These are phyloP conservation scores for Acmispon strigosus DNA, from an alignment of 306 rosid genomes.

Conservation along the genomic window DNA sequence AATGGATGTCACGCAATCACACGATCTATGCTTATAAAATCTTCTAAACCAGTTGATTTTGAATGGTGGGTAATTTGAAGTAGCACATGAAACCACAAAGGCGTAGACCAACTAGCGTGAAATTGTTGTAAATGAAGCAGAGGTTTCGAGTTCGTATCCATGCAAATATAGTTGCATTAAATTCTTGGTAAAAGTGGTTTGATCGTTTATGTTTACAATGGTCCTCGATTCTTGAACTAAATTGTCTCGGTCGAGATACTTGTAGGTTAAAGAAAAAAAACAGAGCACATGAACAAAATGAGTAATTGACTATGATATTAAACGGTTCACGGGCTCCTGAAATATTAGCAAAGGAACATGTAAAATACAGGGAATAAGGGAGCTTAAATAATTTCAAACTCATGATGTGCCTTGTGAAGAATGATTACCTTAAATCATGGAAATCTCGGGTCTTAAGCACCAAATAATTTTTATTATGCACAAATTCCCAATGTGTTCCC, in stretches of 20 bases:
- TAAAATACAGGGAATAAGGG: neutral
- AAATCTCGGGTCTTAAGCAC: constrained; percentile 11
- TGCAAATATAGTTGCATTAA: too few species aligned
- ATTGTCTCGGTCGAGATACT: too few species aligned
- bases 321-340: neutral
- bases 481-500: constrained; percentile 19
- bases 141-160: too few species aligned
- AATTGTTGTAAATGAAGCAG: too few species aligned
- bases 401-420: neutral
- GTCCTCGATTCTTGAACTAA: too few species aligned
- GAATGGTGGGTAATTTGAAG: neutral
- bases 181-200: too few species aligned
- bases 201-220: too few species aligned
- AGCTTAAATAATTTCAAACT: constrained; percentile 16
- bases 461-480: constrained; percentile 10
- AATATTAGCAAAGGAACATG: neutral
- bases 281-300: neutral
- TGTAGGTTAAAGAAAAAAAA: too few species aligned
- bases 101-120: too few species aligned
- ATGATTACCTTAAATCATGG: constrained; percentile 37
- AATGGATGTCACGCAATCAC: too few species aligned
- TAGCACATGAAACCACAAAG: neutral
- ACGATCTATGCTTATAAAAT: too few species aligned
- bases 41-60: neutral
- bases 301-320: neutral